Base-by-base conservation (phyloP, 2,329 filamentous ascomycete genomes). In the Epichloe uncinata region DNA sequence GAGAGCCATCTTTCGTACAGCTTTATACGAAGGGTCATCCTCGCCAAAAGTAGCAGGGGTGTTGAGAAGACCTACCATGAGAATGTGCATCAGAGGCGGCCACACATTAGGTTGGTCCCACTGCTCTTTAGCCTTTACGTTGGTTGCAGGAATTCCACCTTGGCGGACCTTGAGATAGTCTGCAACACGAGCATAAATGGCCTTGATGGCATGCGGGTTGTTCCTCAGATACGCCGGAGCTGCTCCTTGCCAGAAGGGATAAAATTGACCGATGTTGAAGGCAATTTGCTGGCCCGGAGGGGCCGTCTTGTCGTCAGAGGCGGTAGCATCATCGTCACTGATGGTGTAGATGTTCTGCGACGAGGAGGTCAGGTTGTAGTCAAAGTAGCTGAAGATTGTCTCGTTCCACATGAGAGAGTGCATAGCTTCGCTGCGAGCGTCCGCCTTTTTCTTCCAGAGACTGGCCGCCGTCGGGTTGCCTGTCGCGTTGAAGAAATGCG, bases 31-130 rank as follows among this genome's bases (percentile, higher is more conserved):
- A 0, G 75, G 71, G 51, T 81, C 77, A 2, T 73, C 65, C 20
- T 65, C 59, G 22, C 73, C 73, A 54, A 77, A 76, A 0, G 78
- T 78, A 0, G 78, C 61, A 0, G 79, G 77, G 0, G 77, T 79
- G 60, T 77, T 77, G 49, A 79, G 69, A 6, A 85, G 69, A 6
- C 78, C 79, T 38, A 77, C 61, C 67, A 84, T 84, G 26, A 84
- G 67, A 42, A 81, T 70, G 62, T 85, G 78, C 67, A 80, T 77
- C 46, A 83, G 70, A 3, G 81, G 80, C 11, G 82, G 81, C 82
- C 82, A 85, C 26, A 84, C 81, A 57, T 80, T 84, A 0, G 81
- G 81, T 60, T 83, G 74, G 50, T 85, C 82, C 82, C 82, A 85
- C 60, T 85, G 81, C 68, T 85, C 75, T 13, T 75, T 76, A 0